A percentile compares a stretch with the other conserved stretches of the same genome.
phyloP scores from a whole-genome alignment of 1,284 basidiomycete genomes.

The Boletus smithii region DNA sequence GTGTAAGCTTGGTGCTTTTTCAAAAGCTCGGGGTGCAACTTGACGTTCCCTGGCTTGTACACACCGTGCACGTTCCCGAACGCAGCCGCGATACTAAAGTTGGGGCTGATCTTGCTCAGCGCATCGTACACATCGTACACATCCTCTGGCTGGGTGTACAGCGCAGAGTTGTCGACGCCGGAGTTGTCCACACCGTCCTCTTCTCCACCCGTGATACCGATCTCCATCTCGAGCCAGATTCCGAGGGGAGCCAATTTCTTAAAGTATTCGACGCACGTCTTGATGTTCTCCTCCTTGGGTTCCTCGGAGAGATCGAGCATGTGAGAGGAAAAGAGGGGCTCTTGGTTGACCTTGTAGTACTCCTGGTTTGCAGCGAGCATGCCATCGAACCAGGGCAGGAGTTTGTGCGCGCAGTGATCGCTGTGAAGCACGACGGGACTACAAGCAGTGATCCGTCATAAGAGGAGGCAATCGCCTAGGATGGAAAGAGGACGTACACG shows the following conservation, averaged over 20 bases:
- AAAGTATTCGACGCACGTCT: conserved; percentile 92
- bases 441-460: conserved; percentile 4
- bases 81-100: conserved; percentile 88
- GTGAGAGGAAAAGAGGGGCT: conserved; percentile 97
- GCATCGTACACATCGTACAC: conserved; percentile 90
- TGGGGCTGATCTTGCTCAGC: conserved; percentile 82
- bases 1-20: conserved; percentile 88
- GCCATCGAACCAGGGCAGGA: conserved; percentile 98
- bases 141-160: conserved; percentile 99
- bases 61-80: conserved; percentile 89
- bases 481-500: conserved; percentile 56
- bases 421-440: conserved; percentile 98
- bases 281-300: conserved; percentile 96
- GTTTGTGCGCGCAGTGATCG: conserved; percentile 98
- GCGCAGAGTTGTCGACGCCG: conserved; percentile 86
- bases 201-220: conserved; percentile 99
- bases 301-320: conserved; percentile 99
- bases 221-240: conserved; percentile 99
- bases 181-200: conserved; percentile 99
- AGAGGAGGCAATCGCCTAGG: not conserved
- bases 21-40: conserved; percentile 88
- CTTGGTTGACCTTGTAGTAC: conserved; percentile 87
- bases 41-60: conserved; percentile 83
- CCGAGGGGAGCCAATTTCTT: conserved; percentile 91
- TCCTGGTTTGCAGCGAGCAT: conserved; percentile 97